Evolutionary conservation across 768 basidiomycete genomes (phyloP).

Genomic region (Lactifluus subvellereus): DNA sequence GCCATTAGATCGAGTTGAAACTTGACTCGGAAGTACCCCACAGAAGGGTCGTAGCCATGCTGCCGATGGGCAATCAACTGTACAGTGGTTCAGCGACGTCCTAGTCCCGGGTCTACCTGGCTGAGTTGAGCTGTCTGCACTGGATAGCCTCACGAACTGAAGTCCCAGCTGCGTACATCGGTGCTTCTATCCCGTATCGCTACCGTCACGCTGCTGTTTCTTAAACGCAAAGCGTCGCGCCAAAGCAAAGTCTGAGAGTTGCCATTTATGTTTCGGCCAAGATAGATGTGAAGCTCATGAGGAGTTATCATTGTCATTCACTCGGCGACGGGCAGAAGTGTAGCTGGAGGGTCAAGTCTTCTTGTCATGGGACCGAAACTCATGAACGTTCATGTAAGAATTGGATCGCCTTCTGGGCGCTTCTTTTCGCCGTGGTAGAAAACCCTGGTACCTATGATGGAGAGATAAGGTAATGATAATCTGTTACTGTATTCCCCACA

Average conservation of each 20-base stretch:
- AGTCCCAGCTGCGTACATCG: background rate
- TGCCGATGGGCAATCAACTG: background rate
- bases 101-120: background rate
- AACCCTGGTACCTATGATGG: background rate
- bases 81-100: background rate
- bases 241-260: background rate
- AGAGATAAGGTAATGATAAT: too few relatives aligned
- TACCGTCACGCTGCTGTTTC: background rate
- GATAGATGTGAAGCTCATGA: background rate
- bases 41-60: too few relatives aligned
- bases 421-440: background rate
- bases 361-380: background rate
- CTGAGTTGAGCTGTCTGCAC: background rate
- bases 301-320: background rate
- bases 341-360: background rate
- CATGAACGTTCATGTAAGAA: background rate
- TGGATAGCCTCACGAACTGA: background rate
- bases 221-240: background rate
- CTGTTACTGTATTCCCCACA: too few relatives aligned
- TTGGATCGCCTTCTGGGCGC: background rate
- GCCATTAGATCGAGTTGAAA: background rate
- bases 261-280: background rate
- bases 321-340: background rate
- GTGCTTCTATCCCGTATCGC: background rate
- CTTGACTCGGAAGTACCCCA: too few relatives aligned